These are phyloP conservation scores for Sonneratia caseolaris DNA, from an alignment of 345 rosid species.

Conservation along the genomic window DNA sequence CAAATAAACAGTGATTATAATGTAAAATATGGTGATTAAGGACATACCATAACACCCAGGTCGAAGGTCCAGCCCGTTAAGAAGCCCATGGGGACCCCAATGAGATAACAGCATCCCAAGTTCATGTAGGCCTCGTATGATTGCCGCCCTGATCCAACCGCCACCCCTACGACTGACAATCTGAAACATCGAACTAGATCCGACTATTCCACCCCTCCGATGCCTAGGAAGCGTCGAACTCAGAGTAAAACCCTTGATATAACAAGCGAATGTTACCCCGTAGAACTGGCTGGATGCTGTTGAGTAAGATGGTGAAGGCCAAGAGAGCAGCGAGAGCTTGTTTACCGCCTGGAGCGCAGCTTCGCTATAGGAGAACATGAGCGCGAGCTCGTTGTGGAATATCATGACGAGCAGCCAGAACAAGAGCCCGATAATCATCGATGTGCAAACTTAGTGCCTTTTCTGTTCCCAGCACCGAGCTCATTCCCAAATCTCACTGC, in stretches of 20 bases:
- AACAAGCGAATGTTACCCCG: conserved; percentile 28
- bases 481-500: conserved; percentile 58
- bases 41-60: conserved; percentile 61
- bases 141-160: too few species aligned
- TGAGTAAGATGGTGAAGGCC: conserved; percentile 68
- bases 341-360: conserved; percentile 45
- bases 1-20: too few species aligned
- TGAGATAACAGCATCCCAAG: conserved; percentile 67
- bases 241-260: neutral
- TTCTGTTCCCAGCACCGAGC: conserved; percentile 82
- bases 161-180: too few species aligned
- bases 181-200: too few species aligned
- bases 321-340: conserved; percentile 45
- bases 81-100: conserved; percentile 75
- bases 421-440: conserved; percentile 44
- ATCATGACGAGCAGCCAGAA: conserved; percentile 45
- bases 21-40: too few species aligned
- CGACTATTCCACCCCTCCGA: too few species aligned
- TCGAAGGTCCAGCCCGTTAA: conserved; percentile 81
- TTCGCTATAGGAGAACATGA: conserved; percentile 50
- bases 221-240: neutral
- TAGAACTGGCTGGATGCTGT: conserved; percentile 69
- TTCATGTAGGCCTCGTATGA: conserved; percentile 80
- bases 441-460: conserved; percentile 80
- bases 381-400: conserved; percentile 31